Evolutionary conservation across 305 asterid species (phyloP).

Genomic region (Fraxinus latifolia): DNA sequence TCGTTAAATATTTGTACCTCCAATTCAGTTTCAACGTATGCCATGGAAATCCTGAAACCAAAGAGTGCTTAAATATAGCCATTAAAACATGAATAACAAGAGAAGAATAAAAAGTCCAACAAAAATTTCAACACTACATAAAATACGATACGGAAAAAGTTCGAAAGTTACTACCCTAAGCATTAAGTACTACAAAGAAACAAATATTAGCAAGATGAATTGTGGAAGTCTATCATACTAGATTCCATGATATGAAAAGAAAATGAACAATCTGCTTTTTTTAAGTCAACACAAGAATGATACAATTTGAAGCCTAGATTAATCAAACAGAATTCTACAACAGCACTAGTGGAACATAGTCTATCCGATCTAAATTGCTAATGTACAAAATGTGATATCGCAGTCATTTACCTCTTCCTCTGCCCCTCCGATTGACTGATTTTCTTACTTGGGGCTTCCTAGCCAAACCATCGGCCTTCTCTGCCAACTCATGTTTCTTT

Average conservation of each 20-base stretch:
- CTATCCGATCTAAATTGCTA: conserved; percentile 27
- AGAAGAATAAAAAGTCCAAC: not conserved
- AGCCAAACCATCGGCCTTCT: conserved; percentile 11
- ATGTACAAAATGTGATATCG: not conserved
- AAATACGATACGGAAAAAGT: not conserved
- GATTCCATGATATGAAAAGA: not conserved
- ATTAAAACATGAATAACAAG: not conserved
- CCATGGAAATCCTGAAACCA: not conserved
- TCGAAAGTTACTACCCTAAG: not conserved
- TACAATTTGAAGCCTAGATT: conserved; percentile 6
- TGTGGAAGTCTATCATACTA: not conserved
- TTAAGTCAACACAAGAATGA: not conserved
- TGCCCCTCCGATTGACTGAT: conserved; percentile 35
- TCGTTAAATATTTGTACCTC: not conserved
- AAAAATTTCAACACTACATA: not conserved
- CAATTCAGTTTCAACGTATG: not conserved
- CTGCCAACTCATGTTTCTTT: conserved; percentile 8
- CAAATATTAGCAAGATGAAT: not conserved
- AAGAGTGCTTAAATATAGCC: not conserved
- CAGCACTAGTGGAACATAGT: conserved; percentile 20
- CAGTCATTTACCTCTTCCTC: conserved; percentile 45
- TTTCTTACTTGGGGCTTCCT: conserved; percentile 44
- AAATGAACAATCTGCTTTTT: not conserved
- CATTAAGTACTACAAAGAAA: not conserved
- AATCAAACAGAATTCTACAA: conserved; percentile 24